Percentiles rank a stretch among this genome's conserved stretches.
phyloP scores from a whole-genome alignment of 371 early-diverging fungal genomes.

The Lichtheimia corymbifera region DNA sequence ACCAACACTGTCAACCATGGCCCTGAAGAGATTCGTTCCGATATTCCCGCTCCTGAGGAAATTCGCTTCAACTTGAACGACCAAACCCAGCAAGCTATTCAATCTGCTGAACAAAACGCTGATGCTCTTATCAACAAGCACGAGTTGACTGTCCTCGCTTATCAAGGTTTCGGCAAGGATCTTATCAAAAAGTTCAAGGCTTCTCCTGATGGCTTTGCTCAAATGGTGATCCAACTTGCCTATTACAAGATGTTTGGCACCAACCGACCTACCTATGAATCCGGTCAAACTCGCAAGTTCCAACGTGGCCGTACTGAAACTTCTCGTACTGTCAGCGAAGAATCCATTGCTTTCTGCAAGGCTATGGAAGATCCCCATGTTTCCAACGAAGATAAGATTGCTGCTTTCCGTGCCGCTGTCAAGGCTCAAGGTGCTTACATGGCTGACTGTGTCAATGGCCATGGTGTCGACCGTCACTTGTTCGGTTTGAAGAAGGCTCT shows the following conservation, averaged over 20 bases:
- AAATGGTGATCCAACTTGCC: constrained; percentile 96
- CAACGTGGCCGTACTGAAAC: constrained; percentile 96
- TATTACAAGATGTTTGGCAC: constrained; percentile 88
- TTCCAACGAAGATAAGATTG: constrained; percentile 59
- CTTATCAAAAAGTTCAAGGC: constrained; percentile 86
- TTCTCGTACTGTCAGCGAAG: constrained; percentile 79
- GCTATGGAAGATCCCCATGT: constrained; percentile 77
- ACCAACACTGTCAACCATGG: constrained; percentile 71
- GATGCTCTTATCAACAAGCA: constrained; percentile 71
- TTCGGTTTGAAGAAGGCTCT: constrained; percentile 67
- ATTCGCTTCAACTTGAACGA: constrained; percentile 72
- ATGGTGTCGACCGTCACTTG: constrained; percentile 92
- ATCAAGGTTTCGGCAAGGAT: constrained; percentile 88
- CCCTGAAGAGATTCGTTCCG: constrained; percentile 39
- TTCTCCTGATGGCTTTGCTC: constrained; percentile 91
- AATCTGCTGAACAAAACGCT: constrained; percentile 69
- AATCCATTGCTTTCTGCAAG: constrained; percentile 83
- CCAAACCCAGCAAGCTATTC: constrained; percentile 54
- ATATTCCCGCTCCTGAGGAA: constrained; percentile 64
- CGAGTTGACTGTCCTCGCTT: constrained; percentile 80
- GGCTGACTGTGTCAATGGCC: constrained; percentile 76
- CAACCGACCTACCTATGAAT: constrained; percentile 87
- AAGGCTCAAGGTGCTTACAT: constrained; percentile 81
- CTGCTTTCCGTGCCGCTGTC: constrained; percentile 74
- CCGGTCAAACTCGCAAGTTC: constrained; percentile 89